These are phyloP conservation scores for Xylaria sp. DNA, from an alignment of 2,329 filamentous ascomycete species.

Conservation along the genomic window DNA sequence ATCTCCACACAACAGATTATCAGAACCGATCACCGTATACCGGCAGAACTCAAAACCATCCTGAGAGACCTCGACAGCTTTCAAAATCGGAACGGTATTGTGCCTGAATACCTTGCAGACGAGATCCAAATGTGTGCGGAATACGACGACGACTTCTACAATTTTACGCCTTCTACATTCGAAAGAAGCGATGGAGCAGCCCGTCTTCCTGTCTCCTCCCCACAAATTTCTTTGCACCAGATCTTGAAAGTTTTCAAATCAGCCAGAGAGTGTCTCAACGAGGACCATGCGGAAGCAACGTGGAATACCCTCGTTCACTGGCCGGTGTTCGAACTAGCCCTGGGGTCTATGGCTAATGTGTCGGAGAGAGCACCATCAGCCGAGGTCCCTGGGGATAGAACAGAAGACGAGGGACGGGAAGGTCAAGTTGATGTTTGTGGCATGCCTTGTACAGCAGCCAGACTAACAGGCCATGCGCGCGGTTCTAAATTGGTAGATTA, in stretches of 20 bases:
- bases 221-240: conserved; percentile 12
- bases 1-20: conserved; percentile 12
- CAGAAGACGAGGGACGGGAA: conserved; percentile 13
- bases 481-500: conserved; percentile 34
- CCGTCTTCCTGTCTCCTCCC: background rate
- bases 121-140: conserved; percentile 2
- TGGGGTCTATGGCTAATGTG: conserved; percentile 17
- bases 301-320: conserved; percentile 34
- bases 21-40: conserved; percentile 10
- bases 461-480: conserved; percentile 14
- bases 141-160: conserved; percentile 15
- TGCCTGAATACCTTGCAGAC: conserved; percentile 6
- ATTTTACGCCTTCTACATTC: conserved; percentile 17
- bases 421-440: conserved; percentile 15
- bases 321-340: conserved; percentile 28
- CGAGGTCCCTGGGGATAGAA: conserved; percentile 2
- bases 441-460: conserved; percentile 30
- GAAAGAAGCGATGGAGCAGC: background rate
- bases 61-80: conserved; percentile 7
- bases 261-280: conserved; percentile 28
- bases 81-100: conserved; percentile 1
- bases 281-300: conserved; percentile 27
- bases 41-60: conserved; percentile 13
- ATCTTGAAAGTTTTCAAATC: conserved; percentile 16
- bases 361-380: conserved; percentile 7